Evolutionary conservation across 805 yeast genomes (phyloP).

Genomic region (Schwanniomyces vanrijiae): DNA sequence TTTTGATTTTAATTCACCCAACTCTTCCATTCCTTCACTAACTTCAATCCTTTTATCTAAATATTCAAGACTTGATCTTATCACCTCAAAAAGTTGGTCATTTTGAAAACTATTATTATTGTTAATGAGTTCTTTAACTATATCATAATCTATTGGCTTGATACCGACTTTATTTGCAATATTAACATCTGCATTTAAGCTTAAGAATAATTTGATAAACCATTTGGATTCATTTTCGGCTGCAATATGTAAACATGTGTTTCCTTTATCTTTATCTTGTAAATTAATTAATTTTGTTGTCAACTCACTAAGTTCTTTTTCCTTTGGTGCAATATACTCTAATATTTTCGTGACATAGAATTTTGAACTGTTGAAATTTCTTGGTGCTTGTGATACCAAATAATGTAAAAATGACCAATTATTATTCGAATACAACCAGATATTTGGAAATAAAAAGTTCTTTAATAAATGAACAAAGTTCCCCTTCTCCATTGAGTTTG

Average conservation of each 20-base stretch:
- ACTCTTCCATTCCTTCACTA: slow-evolving; percentile 8
- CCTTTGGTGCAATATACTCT: slow-evolving; percentile 25
- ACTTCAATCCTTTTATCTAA: slow-evolving; percentile 25
- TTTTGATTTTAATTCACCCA: slow-evolving; percentile 11
- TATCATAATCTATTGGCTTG: slow-evolving; percentile 84
- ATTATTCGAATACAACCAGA: slow-evolving; percentile 51
- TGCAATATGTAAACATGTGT: slow-evolving; percentile 41
- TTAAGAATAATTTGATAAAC: slow-evolving; percentile 35
- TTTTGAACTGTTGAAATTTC: slow-evolving; percentile 31
- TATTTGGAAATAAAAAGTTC: slow-evolving; percentile 60
- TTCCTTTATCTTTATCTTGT: slow-evolving; percentile 36
- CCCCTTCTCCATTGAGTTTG: slow-evolving; percentile 76
- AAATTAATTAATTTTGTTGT: slow-evolving; percentile 27
- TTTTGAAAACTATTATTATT: slow-evolving; percentile 14
- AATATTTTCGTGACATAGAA: slow-evolving; percentile 36
- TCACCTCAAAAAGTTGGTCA: slow-evolving; percentile 33
- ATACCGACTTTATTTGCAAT: slow-evolving; percentile 84
- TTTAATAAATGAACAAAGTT: slow-evolving; percentile 72
- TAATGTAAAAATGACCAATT: slow-evolving; percentile 86
- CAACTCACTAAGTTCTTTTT: slow-evolving; percentile 19
- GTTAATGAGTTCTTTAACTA: slow-evolving; percentile 41
- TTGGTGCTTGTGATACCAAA: slow-evolving; percentile 52
- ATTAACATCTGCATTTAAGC: slow-evolving; percentile 50
- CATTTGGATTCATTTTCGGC: slow-evolving; percentile 39
- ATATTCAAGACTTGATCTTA: slow-evolving; percentile 34